Evolutionary conservation across 208 protist species (phyloP).

Genomic region (Paratrypanosoma confusum): DNA sequence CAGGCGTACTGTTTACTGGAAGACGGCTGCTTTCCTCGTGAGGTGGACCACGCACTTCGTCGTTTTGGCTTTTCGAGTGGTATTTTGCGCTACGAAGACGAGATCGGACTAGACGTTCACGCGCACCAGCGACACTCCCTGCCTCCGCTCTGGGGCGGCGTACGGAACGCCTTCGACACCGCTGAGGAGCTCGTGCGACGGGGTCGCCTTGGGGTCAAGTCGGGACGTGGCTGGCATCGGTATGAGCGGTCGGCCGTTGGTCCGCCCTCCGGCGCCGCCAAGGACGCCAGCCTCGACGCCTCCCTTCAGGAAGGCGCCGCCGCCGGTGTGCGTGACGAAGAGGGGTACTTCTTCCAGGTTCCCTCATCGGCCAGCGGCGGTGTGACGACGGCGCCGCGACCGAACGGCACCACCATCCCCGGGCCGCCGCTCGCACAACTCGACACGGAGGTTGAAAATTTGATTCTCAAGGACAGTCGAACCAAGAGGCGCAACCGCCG

Average conservation of each 20-base stretch:
- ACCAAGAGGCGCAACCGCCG: constrained; percentile 42
- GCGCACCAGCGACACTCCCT: constrained; percentile 5
- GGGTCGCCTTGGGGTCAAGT: constrained; percentile 60
- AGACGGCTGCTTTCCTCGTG: constrained; percentile 61
- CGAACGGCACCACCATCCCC: no score
- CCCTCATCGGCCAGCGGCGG: no score
- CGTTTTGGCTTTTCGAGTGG: constrained; percentile 66
- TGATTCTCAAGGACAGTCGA: constrained; percentile 35
- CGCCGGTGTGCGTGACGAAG: background rate
- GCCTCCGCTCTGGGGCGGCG: background rate
- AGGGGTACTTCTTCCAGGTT: background rate
- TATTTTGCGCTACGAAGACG: constrained; percentile 71
- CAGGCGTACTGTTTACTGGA: constrained; percentile 79
- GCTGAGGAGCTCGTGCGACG: constrained; percentile 24
- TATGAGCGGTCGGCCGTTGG: constrained; percentile 19
- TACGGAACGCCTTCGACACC: background rate
- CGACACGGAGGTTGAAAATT: constrained; percentile 48
- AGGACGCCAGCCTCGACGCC: background rate
- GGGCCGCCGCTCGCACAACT: constrained; percentile 15
- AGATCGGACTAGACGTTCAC: constrained; percentile 68
- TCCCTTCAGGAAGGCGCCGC: background rate
- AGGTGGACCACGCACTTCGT: constrained; percentile 63
- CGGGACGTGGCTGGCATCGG: constrained; percentile 61
- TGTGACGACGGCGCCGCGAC: no score
- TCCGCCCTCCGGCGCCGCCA: no score